Evolutionary conservation across 192 early-diverging fungal genomes (phyloP).

Genomic region (Coemansia sp.): DNA sequence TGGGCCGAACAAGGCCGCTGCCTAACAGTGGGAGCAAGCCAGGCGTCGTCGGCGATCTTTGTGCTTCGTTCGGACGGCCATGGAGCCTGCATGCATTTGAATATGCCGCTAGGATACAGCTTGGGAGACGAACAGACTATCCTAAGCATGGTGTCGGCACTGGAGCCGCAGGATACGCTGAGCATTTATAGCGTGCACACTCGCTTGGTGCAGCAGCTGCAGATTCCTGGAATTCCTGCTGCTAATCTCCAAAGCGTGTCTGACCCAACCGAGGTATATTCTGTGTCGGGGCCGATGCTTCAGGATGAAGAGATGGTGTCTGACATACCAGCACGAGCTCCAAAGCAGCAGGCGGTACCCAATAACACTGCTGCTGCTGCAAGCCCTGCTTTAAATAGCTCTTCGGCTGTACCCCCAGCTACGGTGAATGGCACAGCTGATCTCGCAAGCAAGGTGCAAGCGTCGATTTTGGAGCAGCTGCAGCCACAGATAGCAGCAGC

Average conservation of each 20-base stretch:
- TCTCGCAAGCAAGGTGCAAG: not conserved
- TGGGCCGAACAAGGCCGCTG: conserved; percentile 42
- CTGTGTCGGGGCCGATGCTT: conserved; percentile 1
- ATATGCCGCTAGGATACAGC: conserved; percentile 23
- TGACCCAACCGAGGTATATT: conserved; percentile 32
- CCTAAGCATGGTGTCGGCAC: conserved; percentile 26
- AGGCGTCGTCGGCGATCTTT: conserved; percentile 29
- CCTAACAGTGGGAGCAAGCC: conserved; percentile 25
- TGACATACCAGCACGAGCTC: not conserved
- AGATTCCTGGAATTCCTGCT: conserved; percentile 20
- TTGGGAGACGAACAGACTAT: conserved; percentile 36
- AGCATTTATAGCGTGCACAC: conserved; percentile 47
- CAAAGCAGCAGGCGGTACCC: not conserved
- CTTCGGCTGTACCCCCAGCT: not conserved
- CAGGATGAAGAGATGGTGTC: not conserved
- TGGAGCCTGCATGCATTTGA: conserved; percentile 28
- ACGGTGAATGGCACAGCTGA: not conserved
- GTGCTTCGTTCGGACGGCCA: conserved; percentile 20
- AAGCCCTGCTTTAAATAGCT: no score
- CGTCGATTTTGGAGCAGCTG: conserved; percentile 12
- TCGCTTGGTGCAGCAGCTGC: conserved; percentile 46
- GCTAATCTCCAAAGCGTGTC: conserved; percentile 17
- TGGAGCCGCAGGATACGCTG: conserved; percentile 22
- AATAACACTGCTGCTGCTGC: not conserved
- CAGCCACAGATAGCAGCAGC: conserved; percentile 23